Conservation (phyloP, 2,329 filamentous ascomycete species). For the Fusarium pininemorale region DNA sequence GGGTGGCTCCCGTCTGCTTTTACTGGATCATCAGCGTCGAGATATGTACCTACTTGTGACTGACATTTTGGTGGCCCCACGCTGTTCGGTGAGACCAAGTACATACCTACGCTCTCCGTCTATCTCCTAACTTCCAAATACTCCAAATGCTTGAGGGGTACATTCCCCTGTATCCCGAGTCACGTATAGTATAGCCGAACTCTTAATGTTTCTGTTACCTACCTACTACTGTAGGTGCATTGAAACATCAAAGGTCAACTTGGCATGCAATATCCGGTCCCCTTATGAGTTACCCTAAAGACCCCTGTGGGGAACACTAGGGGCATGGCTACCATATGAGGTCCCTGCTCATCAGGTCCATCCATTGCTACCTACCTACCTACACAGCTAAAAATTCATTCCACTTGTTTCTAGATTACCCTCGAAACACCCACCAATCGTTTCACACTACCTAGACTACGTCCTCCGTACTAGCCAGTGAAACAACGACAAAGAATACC, state of each 20-base stretch:
- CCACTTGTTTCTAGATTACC: slow-evolving; percentile 28
- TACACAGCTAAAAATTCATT: not conserved
- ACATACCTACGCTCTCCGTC: not conserved
- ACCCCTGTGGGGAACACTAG: not conserved
- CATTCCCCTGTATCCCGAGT: not conserved
- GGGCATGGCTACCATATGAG: slow-evolving; percentile 1
- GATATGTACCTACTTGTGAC: not conserved
- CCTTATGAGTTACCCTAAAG: slow-evolving; percentile 23
- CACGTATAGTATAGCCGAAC: not conserved
- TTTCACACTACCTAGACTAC: slow-evolving; percentile 22
- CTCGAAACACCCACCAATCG: slow-evolving; percentile 33
- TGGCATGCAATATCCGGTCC: not conserved
- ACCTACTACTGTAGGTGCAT: not conserved
- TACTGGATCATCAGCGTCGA: not conserved
- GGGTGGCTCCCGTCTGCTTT: not conserved
- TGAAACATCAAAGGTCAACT: not conserved
- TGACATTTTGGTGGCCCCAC: slow-evolving; percentile 1
- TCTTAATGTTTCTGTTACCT: not conserved
- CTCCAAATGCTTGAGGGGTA: no score
- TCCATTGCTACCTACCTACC: not conserved
- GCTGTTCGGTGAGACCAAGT: not conserved
- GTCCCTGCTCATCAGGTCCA: slow-evolving; percentile 5
- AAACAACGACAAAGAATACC: slow-evolving; percentile 15
- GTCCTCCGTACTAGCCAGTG: not conserved
- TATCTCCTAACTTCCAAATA: not conserved